Percentiles rank a stretch among this genome's conserved stretches.
phyloP scores from a whole-genome alignment of 345 rosid genomes.

The Cochlearia excelsa region DNA sequence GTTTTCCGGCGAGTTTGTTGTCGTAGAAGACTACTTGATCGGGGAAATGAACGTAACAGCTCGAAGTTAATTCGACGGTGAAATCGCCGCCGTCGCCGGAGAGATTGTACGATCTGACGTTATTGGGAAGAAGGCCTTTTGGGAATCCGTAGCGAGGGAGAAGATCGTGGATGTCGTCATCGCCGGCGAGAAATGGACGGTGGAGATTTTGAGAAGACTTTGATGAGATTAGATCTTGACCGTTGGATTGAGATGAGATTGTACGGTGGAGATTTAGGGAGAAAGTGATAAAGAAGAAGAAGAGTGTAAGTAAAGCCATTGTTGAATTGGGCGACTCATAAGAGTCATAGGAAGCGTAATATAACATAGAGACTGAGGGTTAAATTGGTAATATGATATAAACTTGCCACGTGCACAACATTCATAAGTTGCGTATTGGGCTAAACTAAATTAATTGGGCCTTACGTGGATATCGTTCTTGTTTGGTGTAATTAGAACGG shows the following conservation, averaged over 20 bases:
- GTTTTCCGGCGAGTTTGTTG: constrained; percentile 49
- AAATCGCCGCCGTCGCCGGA: constrained; percentile 55
- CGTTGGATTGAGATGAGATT: constrained; percentile 23
- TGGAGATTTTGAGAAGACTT: constrained; percentile 18
- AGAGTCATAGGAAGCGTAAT: neutral
- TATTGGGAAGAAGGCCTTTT: constrained; percentile 59
- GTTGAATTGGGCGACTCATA: neutral
- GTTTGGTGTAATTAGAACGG: too few relatives aligned
- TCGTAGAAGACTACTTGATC: constrained; percentile 55
- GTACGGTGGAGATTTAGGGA: constrained; percentile 4
- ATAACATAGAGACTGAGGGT: constrained; percentile 7
- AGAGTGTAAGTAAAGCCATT: constrained; percentile 27
- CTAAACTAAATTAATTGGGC: too few relatives aligned
- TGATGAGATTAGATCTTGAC: constrained; percentile 24
- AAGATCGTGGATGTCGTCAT: constrained; percentile 65
- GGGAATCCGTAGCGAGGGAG: constrained; percentile 67
- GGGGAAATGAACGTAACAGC: constrained; percentile 57
- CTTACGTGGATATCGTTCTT: too few relatives aligned
- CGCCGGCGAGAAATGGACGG: constrained; percentile 26
- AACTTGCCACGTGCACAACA: too few relatives aligned
- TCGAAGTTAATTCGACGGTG: constrained; percentile 40
- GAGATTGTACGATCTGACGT: constrained; percentile 57
- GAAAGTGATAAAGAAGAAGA: constrained; percentile 22
- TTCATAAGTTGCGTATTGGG: too few relatives aligned
- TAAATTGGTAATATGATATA: neutral